Base-by-base conservation (phyloP, 106 monocot species). In the Allium fistulosum region DNA sequence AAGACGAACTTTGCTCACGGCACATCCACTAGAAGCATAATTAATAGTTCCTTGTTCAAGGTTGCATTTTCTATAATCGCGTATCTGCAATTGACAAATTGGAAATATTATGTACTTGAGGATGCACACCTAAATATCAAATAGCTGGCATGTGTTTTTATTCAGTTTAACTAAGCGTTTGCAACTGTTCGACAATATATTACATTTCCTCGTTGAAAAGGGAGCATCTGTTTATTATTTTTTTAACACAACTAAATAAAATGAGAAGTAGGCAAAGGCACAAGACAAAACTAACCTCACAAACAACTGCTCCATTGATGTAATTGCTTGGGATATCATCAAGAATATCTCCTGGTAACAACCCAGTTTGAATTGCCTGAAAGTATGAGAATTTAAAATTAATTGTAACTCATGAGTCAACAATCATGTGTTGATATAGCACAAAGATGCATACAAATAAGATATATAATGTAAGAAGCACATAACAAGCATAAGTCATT, bases 291-390 rank as follows among this genome's bases (percentile, higher is more conserved):
- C 88, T 75, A 51, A 97, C 96, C 87, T 97, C 96, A 71, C 96
- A 97, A 12, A 97, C 61, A 71, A 92, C 50, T 49, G 82, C 57
- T 11, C 96, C 96, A 75, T 89, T 75, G 37, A 79, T 71, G 74
- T 77, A 97, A 67, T 88, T 97, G 86, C 86, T 80, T 22, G 88
- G 92, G 71, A 97, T 82, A 75, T 97, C 96, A 87, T 97, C 96
- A 59, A 97, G 80, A 72, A 86, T 82, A 77, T 92, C 89, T 70
- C 86, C 92, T 37, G 96, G 96, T 48, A 97, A 79, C 74, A 84
- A 77, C 10, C 88, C 96, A 51, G 86, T 69, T 76, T 97, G 86
- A 80, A 97, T 87, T 66, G 96, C 96, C 96, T 92, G 7, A 56
- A 88, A 58, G 28, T 58, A 51, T 4, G 79, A 59, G 26, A 18